A percentile compares a stretch with the other conserved stretches of the same genome.
Evolutionary conservation across 1,284 basidiomycete genomes (phyloP).

Genomic region (Malassezia yamatoensis): DNA sequence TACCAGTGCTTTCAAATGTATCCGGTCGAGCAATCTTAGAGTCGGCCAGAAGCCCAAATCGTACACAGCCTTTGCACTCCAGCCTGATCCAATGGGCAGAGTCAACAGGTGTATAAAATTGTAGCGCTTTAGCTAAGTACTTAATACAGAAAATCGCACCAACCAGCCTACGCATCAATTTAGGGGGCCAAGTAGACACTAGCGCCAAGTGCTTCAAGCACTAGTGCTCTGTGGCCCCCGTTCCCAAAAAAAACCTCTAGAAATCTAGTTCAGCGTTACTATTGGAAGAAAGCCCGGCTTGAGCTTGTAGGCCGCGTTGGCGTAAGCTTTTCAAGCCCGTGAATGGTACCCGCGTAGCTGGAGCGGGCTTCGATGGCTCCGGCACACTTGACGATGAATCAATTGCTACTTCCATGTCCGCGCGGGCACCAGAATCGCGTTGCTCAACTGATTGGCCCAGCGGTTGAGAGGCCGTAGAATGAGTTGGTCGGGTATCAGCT

Average conservation of each 20-base stretch:
- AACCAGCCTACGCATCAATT: not conserved
- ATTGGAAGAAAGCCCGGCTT: not conserved
- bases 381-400: too few species aligned
- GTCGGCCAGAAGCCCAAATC: not conserved
- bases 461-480: too few species aligned
- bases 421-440: too few species aligned
- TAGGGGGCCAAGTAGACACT: slow-evolving; percentile 14
- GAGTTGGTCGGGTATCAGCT: too few species aligned
- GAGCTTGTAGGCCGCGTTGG: slow-evolving; percentile 10
- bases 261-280: too few species aligned
- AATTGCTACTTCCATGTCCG: too few species aligned
- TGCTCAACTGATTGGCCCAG: too few species aligned
- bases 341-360: not conserved
- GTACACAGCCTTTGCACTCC: slow-evolving; percentile 4
- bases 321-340: slow-evolving; percentile 7
- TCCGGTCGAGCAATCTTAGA: slow-evolving; percentile 11
- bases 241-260: too few species aligned
- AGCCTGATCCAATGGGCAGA: slow-evolving; percentile 14
- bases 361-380: not conserved
- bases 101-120: slow-evolving; percentile 8
- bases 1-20: slow-evolving; percentile 7
- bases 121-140: not conserved
- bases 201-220: not conserved
- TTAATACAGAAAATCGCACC: not conserved
- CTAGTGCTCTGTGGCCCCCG: slow-evolving; percentile 9